Evolutionary conservation across 2,329 filamentous ascomycete species (phyloP).

Genomic region (Exophiala sp.): DNA sequence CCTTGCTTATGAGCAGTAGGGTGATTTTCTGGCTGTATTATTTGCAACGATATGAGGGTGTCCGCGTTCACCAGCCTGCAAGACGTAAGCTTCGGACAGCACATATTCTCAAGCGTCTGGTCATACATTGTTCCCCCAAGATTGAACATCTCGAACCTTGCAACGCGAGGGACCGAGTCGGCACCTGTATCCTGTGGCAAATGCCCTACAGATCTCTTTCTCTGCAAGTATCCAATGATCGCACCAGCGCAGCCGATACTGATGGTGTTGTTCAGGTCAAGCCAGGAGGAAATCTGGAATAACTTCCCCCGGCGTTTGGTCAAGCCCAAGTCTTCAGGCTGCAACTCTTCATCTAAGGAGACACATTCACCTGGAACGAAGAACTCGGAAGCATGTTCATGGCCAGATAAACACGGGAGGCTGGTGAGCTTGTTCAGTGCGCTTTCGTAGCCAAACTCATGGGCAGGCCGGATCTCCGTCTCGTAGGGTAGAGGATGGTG

Average conservation of each 20-base stretch:
- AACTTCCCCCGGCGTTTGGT: conserved; percentile 57
- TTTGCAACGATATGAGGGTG: conserved; percentile 74
- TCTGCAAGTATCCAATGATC: conserved; percentile 69
- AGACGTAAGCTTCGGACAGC: conserved; percentile 31
- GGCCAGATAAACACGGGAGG: conserved; percentile 43
- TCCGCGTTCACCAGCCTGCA: conserved; percentile 76
- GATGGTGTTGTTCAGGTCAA: conserved; percentile 67
- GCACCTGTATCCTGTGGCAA: conserved; percentile 54
- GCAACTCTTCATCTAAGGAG: conserved; percentile 37
- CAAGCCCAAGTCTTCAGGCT: conserved; percentile 39
- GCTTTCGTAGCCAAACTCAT: conserved; percentile 64
- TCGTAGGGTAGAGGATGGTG: conserved; percentile 49
- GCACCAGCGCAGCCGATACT: conserved; percentile 86
- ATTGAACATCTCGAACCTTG: conserved; percentile 66
- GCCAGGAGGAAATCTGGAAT: conserved; percentile 61
- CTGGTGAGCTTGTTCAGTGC: conserved; percentile 61
- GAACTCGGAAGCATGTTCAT: conserved; percentile 49
- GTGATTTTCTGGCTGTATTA: conserved; percentile 75
- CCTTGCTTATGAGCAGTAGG: conserved; percentile 75
- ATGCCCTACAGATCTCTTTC: conserved; percentile 58
- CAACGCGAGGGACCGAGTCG: conserved; percentile 54
- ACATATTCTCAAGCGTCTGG: background rate
- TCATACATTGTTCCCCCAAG: conserved; percentile 56
- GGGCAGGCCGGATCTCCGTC: conserved; percentile 62
- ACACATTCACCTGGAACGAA: conserved; percentile 56